Conservation (phyloP, 306 rosid species). For the Albizia julibrissin region DNA sequence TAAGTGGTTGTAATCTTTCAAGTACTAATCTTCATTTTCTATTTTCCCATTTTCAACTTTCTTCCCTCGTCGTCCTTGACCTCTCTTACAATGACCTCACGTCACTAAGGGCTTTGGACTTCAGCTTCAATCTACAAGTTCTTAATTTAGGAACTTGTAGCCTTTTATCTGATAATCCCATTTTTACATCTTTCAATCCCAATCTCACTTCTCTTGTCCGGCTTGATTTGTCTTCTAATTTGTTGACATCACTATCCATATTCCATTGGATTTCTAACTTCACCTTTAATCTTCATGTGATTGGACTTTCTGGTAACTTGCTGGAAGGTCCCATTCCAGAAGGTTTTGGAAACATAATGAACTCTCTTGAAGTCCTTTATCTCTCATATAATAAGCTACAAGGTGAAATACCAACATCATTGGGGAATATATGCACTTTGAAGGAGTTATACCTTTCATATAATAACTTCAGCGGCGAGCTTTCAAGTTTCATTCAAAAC, state of each 20-base stretch:
- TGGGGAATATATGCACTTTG: slow-evolving; percentile 18
- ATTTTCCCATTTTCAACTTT: neutral
- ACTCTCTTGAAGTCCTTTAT: neutral
- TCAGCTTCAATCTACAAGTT: neutral
- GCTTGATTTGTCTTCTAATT: neutral
- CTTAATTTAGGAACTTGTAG: neutral
- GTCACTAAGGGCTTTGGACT: too few relatives aligned
- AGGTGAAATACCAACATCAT: neutral
- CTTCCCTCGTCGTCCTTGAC: slow-evolving; percentile 3
- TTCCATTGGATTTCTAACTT: neutral
- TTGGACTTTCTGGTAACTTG: neutral
- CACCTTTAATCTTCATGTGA: neutral
- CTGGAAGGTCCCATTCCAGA: slow-evolving; percentile 19
- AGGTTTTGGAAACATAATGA: slow-evolving; percentile 2
- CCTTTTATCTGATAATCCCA: neutral
- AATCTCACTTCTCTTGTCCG: neutral
- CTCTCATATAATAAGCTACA: neutral
- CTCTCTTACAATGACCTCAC: neutral
- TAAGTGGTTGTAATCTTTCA: neutral
- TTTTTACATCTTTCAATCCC: neutral
- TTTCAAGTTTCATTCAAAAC: neutral
- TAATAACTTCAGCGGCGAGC: slow-evolving; percentile 18
- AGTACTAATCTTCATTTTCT: neutral
- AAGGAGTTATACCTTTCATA: fast-evolving
- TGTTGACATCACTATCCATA: neutral